Conservation (phyloP, 768 basidiomycete species). For the Pilatotrama ljubarskyi region DNA sequence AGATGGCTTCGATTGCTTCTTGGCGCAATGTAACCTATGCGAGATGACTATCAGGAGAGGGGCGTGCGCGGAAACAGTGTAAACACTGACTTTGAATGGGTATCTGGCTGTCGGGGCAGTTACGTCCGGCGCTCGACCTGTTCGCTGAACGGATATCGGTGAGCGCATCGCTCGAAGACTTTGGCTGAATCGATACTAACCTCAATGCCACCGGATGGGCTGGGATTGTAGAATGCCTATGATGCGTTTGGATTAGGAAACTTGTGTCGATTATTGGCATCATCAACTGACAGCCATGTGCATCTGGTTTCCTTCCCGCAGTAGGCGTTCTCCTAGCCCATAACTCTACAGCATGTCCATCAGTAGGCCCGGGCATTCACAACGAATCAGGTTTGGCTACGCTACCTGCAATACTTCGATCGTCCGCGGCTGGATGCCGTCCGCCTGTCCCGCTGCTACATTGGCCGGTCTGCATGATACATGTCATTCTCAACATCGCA, state of each 20-base stretch:
- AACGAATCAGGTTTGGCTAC: not conserved
- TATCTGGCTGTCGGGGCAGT: conserved; percentile 65
- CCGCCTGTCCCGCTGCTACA: conserved; percentile 56
- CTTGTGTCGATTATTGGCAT: not conserved
- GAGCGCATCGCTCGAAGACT: not conserved
- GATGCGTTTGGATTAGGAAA: not conserved
- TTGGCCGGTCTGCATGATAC: too few species aligned
- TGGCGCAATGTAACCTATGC: conserved; percentile 59
- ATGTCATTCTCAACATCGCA: too few species aligned
- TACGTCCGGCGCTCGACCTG: conserved; percentile 63
- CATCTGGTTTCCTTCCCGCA: conserved; percentile 69
- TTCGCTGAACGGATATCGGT: conserved; percentile 39
- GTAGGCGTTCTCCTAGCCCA: conserved; percentile 64
- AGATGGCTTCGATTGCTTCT: conserved; percentile 61
- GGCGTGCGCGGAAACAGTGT: too few species aligned
- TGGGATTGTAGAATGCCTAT: conserved; percentile 79
- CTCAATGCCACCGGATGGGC: conserved; percentile 59
- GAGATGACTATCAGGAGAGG: not conserved
- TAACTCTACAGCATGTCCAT: conserved; percentile 54
- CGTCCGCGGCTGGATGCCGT: conserved; percentile 57
- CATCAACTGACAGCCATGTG: conserved; percentile 57
- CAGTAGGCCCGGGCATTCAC: not conserved
- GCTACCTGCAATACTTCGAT: conserved; percentile 51
- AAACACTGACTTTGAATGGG: conserved; percentile 68
- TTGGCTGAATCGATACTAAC: conserved; percentile 33